Evolutionary conservation across 768 basidiomycete genomes (phyloP), one percentile per base, ranked within the genome.

Genomic region (Neoboletus magnificus): DNA sequence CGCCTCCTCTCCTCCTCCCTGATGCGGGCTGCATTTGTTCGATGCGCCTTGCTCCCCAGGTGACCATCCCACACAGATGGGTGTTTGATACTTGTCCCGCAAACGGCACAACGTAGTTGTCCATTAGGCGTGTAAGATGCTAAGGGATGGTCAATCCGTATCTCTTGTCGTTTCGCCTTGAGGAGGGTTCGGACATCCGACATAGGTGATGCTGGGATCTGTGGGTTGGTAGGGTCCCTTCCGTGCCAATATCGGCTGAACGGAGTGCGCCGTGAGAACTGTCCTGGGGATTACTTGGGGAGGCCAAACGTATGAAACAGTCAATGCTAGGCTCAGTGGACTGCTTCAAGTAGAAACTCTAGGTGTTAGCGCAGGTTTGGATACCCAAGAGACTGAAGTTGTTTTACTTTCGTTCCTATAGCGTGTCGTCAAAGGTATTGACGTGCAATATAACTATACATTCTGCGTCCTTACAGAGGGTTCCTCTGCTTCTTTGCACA

Each of bases 31-130:
- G 85, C 83, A 63, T 82, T 85, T 39, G 77, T 84, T 33, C 91
- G 83, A 67, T 93, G 91, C 2, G 71, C 71, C 73, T 93, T 93
- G 73, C 87, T 90, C 13, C 86, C 90, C 20, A 93, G 68, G 71
- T 93, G 91, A 22, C 91, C 89, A 56, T 91, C 84, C 91, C 91
- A 93, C n/a, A 87, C 87, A 25, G 87, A 82, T 4, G 88, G 80
- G 63, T 91, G 83, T 63, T 91, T 93, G 54, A 93, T 77, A 20
- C 71, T 54, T 12, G 75, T 79, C 2, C 77, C 77, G 64, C 91
- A 93, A 25, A 83, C 80, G 5, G 76, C 64, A 62, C 91, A 93
- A 54, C 83, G 81, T 29, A 93, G 76, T 64, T 88, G 85, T 44
- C 89, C 88, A 27, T 73, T 73, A 5, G 81, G 62, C 25, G 73